Evolutionary conservation across 176 grass and related monocot species (phyloP), one percentile per base, ranked within the genome.

Genomic region (Carex parvula): DNA sequence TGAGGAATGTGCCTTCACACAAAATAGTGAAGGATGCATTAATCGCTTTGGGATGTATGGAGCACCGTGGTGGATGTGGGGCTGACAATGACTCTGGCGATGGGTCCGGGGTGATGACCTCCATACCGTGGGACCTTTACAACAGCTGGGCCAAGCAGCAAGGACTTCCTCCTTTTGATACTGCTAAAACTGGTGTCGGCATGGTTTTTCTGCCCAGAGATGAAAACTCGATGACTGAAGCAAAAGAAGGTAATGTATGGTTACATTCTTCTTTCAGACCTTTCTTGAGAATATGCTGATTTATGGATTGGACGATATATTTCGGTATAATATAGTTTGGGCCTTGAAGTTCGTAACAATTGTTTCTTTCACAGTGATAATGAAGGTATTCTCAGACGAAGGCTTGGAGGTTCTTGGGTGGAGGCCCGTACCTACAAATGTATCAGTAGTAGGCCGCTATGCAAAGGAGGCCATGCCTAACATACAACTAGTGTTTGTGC

Each of bases 71-170:
- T 80, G 97, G 97, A 48, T 99, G 97, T 84, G 93, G 93, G 60
- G 93, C 97, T 8, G 97, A 99, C 87, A 99, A 94, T 79, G 93
- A 95, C 93, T 99, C 97, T 69, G 97, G 97, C 63, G 97, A 99
- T 48, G 97, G 97, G 7, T 59, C 97, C 67, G 97, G 97, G 24
- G 55, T 99, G 83, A 99, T 99, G 97, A 96, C 85, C 14, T 87
- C 87, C 50, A 86, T 99, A 59, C 97, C 97, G 55, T 99, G 97
- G 97, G 87, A 90, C 61, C 80, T 99, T 85, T 94, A 90, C 80
- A 86, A 96, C 84, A 86, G 90, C 57, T 99, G 97, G 97, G 93
- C 87, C 84, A 90, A 18, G 54, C 86, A 96, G 44, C 88, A 99
- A 85, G 97, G 97, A 6, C 83, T 99, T 87, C 65, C 85, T 85